Percentiles rank a stretch among this genome's conserved stretches.
phyloP scores from a whole-genome alignment of 192 early-diverging fungal species.

The Linnemannia exigua region DNA sequence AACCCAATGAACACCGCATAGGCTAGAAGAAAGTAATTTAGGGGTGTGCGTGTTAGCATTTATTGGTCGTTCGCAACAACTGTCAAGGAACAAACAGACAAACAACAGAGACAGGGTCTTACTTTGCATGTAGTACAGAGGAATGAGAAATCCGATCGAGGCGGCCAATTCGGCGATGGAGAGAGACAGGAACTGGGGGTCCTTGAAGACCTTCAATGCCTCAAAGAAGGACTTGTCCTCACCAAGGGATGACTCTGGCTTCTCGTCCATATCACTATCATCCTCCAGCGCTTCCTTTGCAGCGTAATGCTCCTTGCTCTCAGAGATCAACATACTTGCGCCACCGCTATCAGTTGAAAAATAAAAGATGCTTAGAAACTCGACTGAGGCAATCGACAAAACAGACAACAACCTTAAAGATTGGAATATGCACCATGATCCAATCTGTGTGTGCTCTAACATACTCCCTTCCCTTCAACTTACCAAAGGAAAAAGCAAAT shows the following conservation, averaged over 20 bases:
- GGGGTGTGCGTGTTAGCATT: not conserved
- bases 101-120: not conserved
- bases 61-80: not conserved
- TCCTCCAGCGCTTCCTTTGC: not conserved
- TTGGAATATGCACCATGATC: not conserved
- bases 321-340: slow-evolving; percentile 54
- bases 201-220: slow-evolving; percentile 45
- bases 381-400: not conserved
- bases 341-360: slow-evolving; percentile 16
- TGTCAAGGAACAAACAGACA: not conserved
- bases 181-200: slow-evolving; percentile 52
- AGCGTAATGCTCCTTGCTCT: slow-evolving; percentile 27
- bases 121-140: slow-evolving; percentile 62
- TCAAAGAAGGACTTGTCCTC: slow-evolving; percentile 28
- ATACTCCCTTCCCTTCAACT: not conserved
- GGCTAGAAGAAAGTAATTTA: slow-evolving; percentile 28
- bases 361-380: not conserved
- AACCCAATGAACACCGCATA: slow-evolving; percentile 72
- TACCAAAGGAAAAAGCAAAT: slow-evolving; percentile 60
- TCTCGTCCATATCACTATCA: slow-evolving; percentile 1
- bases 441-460: not conserved
- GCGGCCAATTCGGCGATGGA: slow-evolving; percentile 49
- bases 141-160: slow-evolving; percentile 61
- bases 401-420: not conserved
- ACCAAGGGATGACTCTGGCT: not conserved